Base-by-base conservation (phyloP, 345 rosid species). In the Corchorus olitorius region DNA sequence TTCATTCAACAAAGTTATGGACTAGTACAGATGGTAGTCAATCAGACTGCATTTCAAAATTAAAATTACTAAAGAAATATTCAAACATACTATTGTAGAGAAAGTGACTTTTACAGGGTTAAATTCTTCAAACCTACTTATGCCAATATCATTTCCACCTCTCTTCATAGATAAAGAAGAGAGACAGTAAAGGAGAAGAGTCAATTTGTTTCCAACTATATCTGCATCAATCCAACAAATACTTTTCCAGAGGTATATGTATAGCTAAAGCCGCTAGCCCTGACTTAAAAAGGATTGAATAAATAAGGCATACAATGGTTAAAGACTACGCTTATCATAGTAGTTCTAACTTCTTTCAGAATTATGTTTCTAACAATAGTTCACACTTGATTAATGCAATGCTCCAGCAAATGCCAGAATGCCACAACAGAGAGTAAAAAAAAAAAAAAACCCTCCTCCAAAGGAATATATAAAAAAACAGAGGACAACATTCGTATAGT, bases 1-100 rank as follows among this genome's bases (percentile, higher is more conserved):
- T 70, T 41, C 85, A 83, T 70, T 41, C 72, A 76, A 75, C n/a
- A 65, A 39, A 54, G 22, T 75, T 65, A 75, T 11, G 19, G 22
- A 65, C 6, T 50, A 27, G 27, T 27, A 41, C 0, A 52, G 35
- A 1, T 37, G 58, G 60, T 17, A 69, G 43, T 69, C 20, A 8
- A n/a, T 22, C 76, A 64, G 67, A 20, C 55, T 70, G 53, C 62
- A 49, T 12, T 62, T 64, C 11, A 46, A 49, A 65, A 67, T 39
- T 41, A 74, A 60, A 76, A 55, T 41, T 20, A 39, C n/a, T 16
- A 50, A 60, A 54, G 56, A 58, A 45, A 73, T 9, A 22, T 17
- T n/a, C 65, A 56, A 56, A 72, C 58, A 11, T 52, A 70, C 14
- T 4, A 70, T 27, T 16, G 3, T 34, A 22, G 49, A 52, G 15